Percentiles rank a stretch among this genome's conserved stretches.
Evolutionary conservation across 805 yeast genomes (phyloP).

Genomic region (Candida golubevii): DNA sequence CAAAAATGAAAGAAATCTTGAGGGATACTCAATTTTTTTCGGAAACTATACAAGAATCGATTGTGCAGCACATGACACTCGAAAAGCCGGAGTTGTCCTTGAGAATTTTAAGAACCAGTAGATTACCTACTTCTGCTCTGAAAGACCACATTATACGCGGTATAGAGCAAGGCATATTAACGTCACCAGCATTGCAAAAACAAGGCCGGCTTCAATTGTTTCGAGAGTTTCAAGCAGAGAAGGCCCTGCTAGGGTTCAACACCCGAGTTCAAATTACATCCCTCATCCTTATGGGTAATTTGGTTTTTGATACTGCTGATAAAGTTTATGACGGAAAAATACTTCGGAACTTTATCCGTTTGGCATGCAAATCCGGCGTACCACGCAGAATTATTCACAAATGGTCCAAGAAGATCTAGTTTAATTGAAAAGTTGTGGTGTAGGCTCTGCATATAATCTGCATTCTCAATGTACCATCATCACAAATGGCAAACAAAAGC

Average conservation of each 20-base stretch:
- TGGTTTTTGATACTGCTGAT: slow-evolving; percentile 10
- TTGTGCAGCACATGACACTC: slow-evolving; percentile 25
- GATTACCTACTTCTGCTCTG: slow-evolving; percentile 19
- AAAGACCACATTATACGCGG: slow-evolving; percentile 17
- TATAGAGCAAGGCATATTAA: slow-evolving; percentile 28
- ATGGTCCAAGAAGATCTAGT: slow-evolving; percentile 3
- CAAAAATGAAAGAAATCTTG: slow-evolving; percentile 20
- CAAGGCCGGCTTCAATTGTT: slow-evolving; percentile 19
- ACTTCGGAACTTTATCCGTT: slow-evolving; percentile 11
- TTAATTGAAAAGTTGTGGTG: background rate
- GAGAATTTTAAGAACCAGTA: slow-evolving; percentile 21
- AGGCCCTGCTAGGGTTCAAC: slow-evolving; percentile 19
- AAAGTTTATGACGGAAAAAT: slow-evolving; percentile 13
- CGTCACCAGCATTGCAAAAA: slow-evolving; percentile 13
- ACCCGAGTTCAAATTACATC: slow-evolving; percentile 11
- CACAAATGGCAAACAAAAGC: no score
- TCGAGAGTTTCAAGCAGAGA: slow-evolving; percentile 16
- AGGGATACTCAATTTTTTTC: slow-evolving; percentile 14
- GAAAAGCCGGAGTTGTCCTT: slow-evolving; percentile 25
- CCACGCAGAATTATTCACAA: slow-evolving; percentile 4
- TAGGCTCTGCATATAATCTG: background rate
- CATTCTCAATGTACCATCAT: no score
- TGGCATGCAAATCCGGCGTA: slow-evolving; percentile 8
- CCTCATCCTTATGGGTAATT: slow-evolving; percentile 11
- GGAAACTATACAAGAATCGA: slow-evolving; percentile 12